Evolutionary conservation across 2,329 filamentous ascomycete genomes (phyloP).

Genomic region (Pestalotiopsis sp.): DNA sequence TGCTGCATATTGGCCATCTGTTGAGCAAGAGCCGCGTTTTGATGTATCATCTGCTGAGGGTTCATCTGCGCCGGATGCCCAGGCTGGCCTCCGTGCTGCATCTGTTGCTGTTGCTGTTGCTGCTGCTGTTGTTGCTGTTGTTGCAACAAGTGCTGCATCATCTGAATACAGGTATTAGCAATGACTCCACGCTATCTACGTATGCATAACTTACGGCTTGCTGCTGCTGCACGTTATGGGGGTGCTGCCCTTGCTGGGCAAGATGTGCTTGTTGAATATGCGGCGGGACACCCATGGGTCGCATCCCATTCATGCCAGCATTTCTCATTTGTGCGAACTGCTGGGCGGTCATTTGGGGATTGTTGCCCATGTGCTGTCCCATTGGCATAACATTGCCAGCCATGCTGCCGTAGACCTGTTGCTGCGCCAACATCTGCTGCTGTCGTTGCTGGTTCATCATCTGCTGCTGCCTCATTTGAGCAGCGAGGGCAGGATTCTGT

Average conservation of each 20-base stretch:
- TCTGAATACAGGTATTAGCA: constrained; percentile 12
- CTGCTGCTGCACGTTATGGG: constrained; percentile 27
- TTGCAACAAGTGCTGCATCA: constrained; percentile 37
- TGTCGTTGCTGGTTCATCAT: constrained; percentile 19
- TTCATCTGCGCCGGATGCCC: constrained; percentile 39
- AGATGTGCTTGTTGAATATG: constrained; percentile 44
- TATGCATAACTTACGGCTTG: constrained; percentile 2
- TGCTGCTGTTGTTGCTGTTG: constrained; percentile 43
- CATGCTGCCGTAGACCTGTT: constrained; percentile 27
- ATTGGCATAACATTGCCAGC: constrained; percentile 40
- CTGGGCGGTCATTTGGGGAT: constrained; percentile 43
- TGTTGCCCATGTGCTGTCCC: constrained; percentile 39
- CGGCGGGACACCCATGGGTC: constrained; percentile 42
- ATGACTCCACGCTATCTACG: not conserved
- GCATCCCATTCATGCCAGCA: constrained; percentile 30
- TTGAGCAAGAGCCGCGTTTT: constrained; percentile 25
- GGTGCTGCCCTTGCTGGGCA: constrained; percentile 31
- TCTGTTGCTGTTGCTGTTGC: constrained; percentile 43
- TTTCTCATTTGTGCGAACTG: constrained; percentile 33
- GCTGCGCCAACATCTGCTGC: constrained; percentile 29
- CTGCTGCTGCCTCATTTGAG: constrained; percentile 16
- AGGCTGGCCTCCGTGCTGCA: constrained; percentile 39
- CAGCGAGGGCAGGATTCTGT: constrained; percentile 1
- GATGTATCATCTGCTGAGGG: constrained; percentile 42
- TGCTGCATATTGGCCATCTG: constrained; percentile 29